phyloP scores from a whole-genome alignment of 768 basidiomycete genomes.

The Suillus hirtellus region DNA sequence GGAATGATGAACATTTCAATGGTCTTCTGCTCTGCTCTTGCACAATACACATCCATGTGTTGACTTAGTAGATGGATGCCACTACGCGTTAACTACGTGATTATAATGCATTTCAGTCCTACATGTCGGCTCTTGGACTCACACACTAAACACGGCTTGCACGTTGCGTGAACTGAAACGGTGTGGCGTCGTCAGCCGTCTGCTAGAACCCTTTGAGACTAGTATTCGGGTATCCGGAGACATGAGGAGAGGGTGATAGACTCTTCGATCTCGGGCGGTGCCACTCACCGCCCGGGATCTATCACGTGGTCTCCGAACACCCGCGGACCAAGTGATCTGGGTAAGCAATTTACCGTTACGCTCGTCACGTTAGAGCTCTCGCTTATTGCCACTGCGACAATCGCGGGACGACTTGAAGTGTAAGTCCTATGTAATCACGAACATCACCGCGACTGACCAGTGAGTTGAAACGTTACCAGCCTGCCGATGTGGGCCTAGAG shows the following conservation, averaged over 20 bases:
- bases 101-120: not conserved
- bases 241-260: no score
- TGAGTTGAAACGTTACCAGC: not conserved
- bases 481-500: not conserved
- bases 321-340: not conserved
- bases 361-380: not conserved
- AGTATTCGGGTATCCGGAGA: not conserved
- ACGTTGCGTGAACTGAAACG: not conserved
- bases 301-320: not conserved
- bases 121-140: not conserved
- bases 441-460: not conserved
- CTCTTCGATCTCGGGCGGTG: not conserved
- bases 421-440: not conserved
- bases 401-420: not conserved
- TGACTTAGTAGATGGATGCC: not conserved
- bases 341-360: not conserved
- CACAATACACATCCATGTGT: no score
- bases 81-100: not conserved
- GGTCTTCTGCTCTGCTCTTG: not conserved
- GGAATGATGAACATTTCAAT: not conserved
- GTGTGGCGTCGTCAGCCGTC: not conserved
- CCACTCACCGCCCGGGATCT: not conserved
- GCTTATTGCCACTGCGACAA: slow-evolving; percentile 1
- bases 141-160: not conserved
- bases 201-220: not conserved